Conservation (phyloP, 345 rosid genomes). For the Eucalyptus polybractea region DNA sequence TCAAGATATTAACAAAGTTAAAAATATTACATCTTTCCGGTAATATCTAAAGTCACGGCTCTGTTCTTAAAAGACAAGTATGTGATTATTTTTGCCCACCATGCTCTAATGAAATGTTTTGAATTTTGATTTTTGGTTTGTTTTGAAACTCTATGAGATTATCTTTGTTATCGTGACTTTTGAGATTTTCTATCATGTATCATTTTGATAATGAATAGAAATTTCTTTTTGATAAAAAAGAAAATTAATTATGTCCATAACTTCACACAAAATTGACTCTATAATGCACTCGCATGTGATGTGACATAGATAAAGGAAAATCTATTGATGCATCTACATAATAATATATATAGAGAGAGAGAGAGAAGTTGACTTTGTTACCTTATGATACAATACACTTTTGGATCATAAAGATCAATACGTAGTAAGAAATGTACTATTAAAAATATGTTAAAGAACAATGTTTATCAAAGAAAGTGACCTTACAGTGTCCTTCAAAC, state of each 20-base stretch:
- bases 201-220: too few relatives aligned
- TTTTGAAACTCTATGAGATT: fast-evolving
- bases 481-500: neutral
- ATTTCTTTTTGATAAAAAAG: too few relatives aligned
- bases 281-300: neutral
- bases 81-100: too few relatives aligned
- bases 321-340: neutral
- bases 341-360: too few relatives aligned
- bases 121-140: too few relatives aligned
- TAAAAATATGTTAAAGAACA: neutral
- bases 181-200: too few relatives aligned
- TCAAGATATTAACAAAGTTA: neutral
- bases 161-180: too few relatives aligned
- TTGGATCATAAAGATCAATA: neutral
- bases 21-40: too few relatives aligned
- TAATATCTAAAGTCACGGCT: too few relatives aligned
- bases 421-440: neutral
- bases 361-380: neutral
- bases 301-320: neutral
- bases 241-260: neutral
- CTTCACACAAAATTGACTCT: neutral
- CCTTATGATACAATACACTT: neutral
- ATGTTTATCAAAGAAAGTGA: neutral
- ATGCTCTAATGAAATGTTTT: too few relatives aligned
- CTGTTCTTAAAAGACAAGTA: too few relatives aligned